phyloP scores from a whole-genome alignment of 169 alveolate genomes.

The Pseudocohnilembus persalinus region DNA sequence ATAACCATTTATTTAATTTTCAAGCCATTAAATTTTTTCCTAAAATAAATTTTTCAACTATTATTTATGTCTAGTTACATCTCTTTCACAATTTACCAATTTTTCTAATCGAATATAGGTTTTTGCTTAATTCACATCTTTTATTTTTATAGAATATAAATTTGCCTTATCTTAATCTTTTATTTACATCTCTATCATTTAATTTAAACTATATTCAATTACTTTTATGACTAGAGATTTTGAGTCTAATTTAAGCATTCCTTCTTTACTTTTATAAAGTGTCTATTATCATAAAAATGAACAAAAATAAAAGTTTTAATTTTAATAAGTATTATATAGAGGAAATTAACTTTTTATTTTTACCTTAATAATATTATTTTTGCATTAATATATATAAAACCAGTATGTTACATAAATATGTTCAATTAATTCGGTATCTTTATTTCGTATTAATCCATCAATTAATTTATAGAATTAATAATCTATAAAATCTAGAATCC shows the following conservation, averaged over 20 bases:
- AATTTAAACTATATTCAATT: background rate
- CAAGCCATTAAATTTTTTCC: background rate
- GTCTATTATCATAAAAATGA: background rate
- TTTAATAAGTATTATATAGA: too few species aligned
- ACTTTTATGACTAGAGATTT: too few species aligned
- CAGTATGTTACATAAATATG: background rate
- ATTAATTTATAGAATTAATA: too few species aligned
- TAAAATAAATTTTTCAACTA: background rate
- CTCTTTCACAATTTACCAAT: background rate
- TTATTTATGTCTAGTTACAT: background rate
- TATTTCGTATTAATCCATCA: background rate
- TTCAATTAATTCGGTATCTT: background rate
- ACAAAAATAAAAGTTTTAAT: too few species aligned
- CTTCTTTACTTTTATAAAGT: background rate
- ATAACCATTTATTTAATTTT: background rate
- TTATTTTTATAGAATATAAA: background rate
- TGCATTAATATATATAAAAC: background rate
- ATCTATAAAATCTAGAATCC: background rate
- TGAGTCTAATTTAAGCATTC: background rate
- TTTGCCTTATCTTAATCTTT: background rate
- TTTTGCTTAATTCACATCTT: background rate
- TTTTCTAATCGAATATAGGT: background rate
- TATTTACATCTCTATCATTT: background rate
- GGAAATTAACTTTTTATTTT: too few species aligned
- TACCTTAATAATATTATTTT: background rate